Conservation (phyloP, 805 yeast genomes). For the Kluyveromyces dobzhanskii region DNA sequence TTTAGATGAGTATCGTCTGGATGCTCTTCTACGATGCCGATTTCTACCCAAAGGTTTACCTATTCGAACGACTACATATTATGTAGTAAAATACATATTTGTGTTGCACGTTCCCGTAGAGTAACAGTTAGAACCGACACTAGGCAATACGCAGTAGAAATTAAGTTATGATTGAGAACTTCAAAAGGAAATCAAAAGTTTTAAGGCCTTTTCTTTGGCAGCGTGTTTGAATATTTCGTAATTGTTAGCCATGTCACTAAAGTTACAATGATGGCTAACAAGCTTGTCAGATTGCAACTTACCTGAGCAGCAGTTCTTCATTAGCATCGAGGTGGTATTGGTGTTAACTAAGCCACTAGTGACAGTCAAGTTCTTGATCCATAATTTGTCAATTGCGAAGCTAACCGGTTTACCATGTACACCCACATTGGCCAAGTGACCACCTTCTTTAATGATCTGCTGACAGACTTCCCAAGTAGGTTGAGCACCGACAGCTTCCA, state of each 20-base stretch:
- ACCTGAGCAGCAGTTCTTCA: conserved; percentile 15
- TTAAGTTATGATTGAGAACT: too few relatives aligned
- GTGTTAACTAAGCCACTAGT: conserved; percentile 45
- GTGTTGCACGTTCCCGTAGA: too few relatives aligned
- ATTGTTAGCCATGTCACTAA: conserved; percentile 48
- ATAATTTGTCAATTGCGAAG: conserved; percentile 35
- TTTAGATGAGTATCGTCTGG: too few relatives aligned
- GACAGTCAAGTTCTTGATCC: conserved; percentile 38
- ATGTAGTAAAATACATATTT: too few relatives aligned
- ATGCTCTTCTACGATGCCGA: too few relatives aligned
- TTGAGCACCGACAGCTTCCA: conserved; percentile 60
- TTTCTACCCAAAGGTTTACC: too few relatives aligned
- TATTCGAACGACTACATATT: too few relatives aligned
- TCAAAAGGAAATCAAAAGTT: conserved; percentile 24
- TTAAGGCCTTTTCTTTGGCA: conserved; percentile 48
- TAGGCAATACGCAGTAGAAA: too few relatives aligned
- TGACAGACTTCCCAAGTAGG: conserved; percentile 53
- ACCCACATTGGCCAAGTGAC: conserved; percentile 59
- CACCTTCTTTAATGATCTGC: conserved; percentile 47
- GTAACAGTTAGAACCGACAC: too few relatives aligned
- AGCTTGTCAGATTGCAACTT: conserved; percentile 32
- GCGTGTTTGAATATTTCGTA: conserved; percentile 51
- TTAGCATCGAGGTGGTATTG: conserved; percentile 33
- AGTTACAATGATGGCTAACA: conserved; percentile 51
- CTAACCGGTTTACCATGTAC: conserved; percentile 39